Evolutionary conservation across 1,284 basidiomycete genomes (phyloP), one percentile per base, ranked within the genome.

Genomic region (Cutaneotrichosporon arboriforme): DNA sequence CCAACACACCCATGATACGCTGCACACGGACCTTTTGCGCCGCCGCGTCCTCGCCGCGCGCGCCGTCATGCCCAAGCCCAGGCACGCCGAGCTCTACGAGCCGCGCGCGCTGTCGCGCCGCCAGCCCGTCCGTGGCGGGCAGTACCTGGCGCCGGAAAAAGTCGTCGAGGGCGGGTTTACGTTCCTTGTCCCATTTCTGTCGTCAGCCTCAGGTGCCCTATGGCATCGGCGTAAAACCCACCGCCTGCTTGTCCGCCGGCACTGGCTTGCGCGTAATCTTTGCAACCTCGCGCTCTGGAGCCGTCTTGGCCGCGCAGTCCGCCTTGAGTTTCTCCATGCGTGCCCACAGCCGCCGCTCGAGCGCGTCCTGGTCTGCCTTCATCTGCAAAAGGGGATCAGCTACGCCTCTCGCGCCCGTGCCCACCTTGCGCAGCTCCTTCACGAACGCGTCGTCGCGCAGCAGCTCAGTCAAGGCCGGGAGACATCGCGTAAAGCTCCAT

Each of bases 321-420:
- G 65, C 68, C 46, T 70, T 71, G 44, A 71, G 31, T 50, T 63
- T 69, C 51, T 73, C 69, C 52, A 63, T 59, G 45, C 69, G 69
- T 5, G 70, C 70, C 67, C 66, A 73, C 26, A 71, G 53, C 36
- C 67, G 45, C 14, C 70, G 48, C 47, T 73, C 70, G 3, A 73
- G 56, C 4, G 65, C 54, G 50, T 73, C 67, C 51, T 73, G 69
- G 20, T 73, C 70, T 10, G 55, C 57, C 46, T 73, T 73, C 69
- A 73, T 70, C 70, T 72, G 46, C n/a, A n/a, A n/a, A n/a, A n/a
- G n/a, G n/a, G n/a, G 14, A 33, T 58, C 53, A 58, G 57, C 35
- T 50, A 50, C 33, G 33, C n/a, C 21, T 17, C 23, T 20, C 37
- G 21, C 37, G 10, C n/a, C 22, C 2, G 15, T 10, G 58, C 63